Evolutionary conservation across 1,284 basidiomycete species (phyloP), one percentile per base, ranked within the genome.

Genomic region (Cystobasidiaceae sp.): DNA sequence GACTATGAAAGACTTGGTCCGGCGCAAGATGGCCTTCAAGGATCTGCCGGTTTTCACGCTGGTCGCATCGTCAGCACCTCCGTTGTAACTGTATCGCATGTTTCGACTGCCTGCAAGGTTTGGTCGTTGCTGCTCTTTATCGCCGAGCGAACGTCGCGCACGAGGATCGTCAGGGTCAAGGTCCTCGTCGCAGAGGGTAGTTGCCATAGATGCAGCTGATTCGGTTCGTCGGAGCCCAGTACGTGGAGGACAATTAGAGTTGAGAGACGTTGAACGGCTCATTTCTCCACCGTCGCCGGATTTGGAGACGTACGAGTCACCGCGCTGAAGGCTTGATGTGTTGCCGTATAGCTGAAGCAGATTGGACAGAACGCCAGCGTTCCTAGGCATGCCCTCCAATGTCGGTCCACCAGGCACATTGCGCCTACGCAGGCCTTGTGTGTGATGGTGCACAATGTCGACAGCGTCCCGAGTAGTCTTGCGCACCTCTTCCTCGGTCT

Each of bases 291-390:
- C n/a, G 5, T 66, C 63, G 1, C 39, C 56, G 7, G 44, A 49
- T 51, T 33, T 15, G 7, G 48, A 50, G 13, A 45, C 33, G 39
- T 9, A 45, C 15, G 58, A 61, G 11, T 54, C 19, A 17, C 37
- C 45, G 6, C 34, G 32, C 41, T 25, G 21, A n/a, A 50, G 52
- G 21, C 37, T 52, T n/a, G 34, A 11, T 15, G 50, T 46, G 17
- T 57, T 55, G 27, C 68, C 68, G 54, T 71, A 71, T 13, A 71
- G 62, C 34, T 68, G 68, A 9, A 71, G 68, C 11, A 71, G 64
- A 49, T 71, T 68, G n/a, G 70, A 70, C 5, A 71, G 60, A 33
- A 71, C 64, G 17, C 70, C 70, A 27, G 41, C 61, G 8, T 46
- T 57, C 13, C 58, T 30, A 1, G 44, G 45, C 30, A 39, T 37